A percentile compares a stretch with the other conserved stretches of the same genome.
Evolutionary conservation across 495 filamentous ascomycete genomes (phyloP).

Genomic region (Letharia lupina): DNA sequence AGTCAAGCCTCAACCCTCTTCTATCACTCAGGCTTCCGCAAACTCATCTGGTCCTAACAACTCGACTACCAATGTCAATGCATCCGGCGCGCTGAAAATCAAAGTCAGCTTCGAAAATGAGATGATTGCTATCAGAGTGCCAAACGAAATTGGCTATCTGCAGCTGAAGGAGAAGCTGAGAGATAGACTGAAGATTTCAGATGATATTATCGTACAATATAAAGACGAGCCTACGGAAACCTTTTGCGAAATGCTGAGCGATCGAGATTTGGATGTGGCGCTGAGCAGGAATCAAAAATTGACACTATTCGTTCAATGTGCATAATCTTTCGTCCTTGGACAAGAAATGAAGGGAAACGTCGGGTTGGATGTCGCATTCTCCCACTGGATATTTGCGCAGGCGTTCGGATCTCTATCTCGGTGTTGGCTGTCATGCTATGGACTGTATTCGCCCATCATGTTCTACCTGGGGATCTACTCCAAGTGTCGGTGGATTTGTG

Average conservation of each 20-base stretch:
- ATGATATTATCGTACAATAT: slow-evolving; percentile 70
- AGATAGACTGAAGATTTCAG: slow-evolving; percentile 66
- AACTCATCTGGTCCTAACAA: slow-evolving; percentile 29
- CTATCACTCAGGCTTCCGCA: slow-evolving; percentile 59
- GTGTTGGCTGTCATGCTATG: neutral
- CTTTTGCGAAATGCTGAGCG: slow-evolving; percentile 61
- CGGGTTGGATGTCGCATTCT: neutral
- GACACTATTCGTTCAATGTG: slow-evolving; percentile 63
- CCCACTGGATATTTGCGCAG: slow-evolving; percentile 1
- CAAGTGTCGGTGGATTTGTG: neutral
- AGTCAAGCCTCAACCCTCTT: slow-evolving; percentile 65
- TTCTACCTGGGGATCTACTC: neutral
- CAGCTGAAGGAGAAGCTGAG: slow-evolving; percentile 73
- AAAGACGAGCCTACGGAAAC: slow-evolving; percentile 69
- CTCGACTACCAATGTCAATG: slow-evolving; percentile 32
- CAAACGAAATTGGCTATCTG: slow-evolving; percentile 65
- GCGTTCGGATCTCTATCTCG: neutral
- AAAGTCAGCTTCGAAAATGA: slow-evolving; percentile 91
- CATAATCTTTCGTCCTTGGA: slow-evolving; percentile 27
- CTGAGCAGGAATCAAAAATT: slow-evolving; percentile 79
- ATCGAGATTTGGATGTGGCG: slow-evolving; percentile 73
- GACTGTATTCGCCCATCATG: neutral
- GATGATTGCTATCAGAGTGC: slow-evolving; percentile 81
- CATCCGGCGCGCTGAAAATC: slow-evolving; percentile 61
- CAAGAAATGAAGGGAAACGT: neutral